Evolutionary conservation across 164 flowering plant genomes (phyloP).

Genomic region (Vitis rotundifolia): DNA sequence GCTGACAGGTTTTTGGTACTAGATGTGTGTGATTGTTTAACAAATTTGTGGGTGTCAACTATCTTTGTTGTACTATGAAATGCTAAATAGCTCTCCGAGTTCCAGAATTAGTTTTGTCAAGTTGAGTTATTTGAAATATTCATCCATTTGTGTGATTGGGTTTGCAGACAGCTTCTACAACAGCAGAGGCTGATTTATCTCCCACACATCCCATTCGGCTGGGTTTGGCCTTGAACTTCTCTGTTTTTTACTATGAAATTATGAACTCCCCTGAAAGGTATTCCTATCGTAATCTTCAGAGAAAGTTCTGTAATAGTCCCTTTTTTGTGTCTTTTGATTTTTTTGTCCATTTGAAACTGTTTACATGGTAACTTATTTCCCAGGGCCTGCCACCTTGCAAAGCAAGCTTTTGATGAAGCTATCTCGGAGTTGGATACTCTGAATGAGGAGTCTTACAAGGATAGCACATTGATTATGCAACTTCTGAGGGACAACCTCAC

Average conservation of each 20-base stretch:
- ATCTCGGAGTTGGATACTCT: slow-evolving; percentile 37
- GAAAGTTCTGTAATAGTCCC: not conserved
- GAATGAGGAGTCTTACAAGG: slow-evolving; percentile 39
- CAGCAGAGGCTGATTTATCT: slow-evolving; percentile 32
- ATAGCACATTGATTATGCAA: slow-evolving; percentile 42
- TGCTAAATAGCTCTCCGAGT: not conserved
- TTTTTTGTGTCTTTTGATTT: not conserved
- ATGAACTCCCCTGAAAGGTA: slow-evolving; percentile 45
- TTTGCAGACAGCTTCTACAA: slow-evolving; percentile 30
- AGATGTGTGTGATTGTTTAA: not conserved
- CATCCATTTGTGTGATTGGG: too few relatives aligned
- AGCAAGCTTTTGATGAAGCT: slow-evolving; percentile 45
- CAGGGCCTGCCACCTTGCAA: slow-evolving; percentile 43
- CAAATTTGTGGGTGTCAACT: not conserved
- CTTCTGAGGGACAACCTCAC: slow-evolving; percentile 42
- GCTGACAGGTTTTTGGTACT: not conserved
- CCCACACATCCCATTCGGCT: slow-evolving; percentile 42
- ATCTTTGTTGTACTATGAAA: not conserved
- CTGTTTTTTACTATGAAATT: slow-evolving; percentile 45
- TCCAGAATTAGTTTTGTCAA: too few relatives aligned
- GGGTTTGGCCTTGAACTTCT: slow-evolving; percentile 47
- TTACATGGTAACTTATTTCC: not conserved
- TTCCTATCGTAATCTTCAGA: not conserved
- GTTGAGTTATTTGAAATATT: too few relatives aligned
- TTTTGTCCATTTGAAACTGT: not conserved